These are phyloP conservation scores for Haberlea rhodopensis DNA, from an alignment of 257 asterid genomes.

Conservation along the genomic window DNA sequence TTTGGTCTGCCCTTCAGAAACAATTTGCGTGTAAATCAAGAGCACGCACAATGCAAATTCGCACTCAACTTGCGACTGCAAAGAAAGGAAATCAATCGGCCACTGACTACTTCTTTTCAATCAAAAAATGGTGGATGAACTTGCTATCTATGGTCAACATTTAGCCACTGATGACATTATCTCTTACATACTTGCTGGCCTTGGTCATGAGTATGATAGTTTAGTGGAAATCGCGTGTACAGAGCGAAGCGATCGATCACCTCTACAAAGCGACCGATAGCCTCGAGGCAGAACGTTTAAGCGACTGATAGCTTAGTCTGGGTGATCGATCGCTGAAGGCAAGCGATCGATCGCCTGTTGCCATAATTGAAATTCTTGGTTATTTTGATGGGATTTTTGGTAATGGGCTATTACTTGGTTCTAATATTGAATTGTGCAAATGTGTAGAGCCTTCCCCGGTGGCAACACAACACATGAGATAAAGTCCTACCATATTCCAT, in stretches of 20 bases:
- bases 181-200: background rate
- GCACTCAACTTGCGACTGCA: slow-evolving; percentile 1
- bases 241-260: no score
- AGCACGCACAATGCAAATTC: background rate
- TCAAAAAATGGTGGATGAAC: background rate
- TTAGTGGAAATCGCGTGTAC: background rate
- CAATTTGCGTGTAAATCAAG: background rate
- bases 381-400: no score
- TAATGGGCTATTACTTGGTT: no score
- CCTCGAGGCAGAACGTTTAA: background rate
- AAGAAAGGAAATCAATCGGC: background rate
- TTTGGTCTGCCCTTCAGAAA: background rate
- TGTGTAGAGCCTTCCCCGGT: no score
- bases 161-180: background rate
- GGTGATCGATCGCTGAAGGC: no score
- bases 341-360: no score
- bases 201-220: background rate
- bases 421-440: no score
- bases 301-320: no score
- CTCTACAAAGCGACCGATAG: no score
- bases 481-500: no score
- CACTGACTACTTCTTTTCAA: background rate
- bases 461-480: no score
- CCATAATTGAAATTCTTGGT: no score
- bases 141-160: background rate